Evolutionary conservation across 495 filamentous ascomycete genomes (phyloP).

Genomic region (Aspergillus nanangensis): DNA sequence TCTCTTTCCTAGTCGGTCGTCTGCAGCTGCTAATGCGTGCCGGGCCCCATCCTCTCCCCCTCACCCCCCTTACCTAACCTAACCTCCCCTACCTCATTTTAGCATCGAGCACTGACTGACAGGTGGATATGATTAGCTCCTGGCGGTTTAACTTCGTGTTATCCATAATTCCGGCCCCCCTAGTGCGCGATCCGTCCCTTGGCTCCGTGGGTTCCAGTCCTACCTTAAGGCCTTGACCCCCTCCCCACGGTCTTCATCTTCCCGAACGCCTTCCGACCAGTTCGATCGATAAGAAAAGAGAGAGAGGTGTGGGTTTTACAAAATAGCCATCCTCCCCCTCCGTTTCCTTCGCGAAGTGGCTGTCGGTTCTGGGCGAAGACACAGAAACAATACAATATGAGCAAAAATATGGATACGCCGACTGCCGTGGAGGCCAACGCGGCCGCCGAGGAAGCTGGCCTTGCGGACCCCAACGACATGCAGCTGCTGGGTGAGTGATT

Average conservation of each 20-base stretch:
- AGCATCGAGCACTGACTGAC: too few relatives aligned
- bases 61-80: too few relatives aligned
- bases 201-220: not conserved
- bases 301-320: too few relatives aligned
- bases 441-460: not conserved
- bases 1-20: too few relatives aligned
- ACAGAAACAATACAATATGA: not conserved
- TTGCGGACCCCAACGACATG: conserved; percentile 21
- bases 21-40: too few relatives aligned
- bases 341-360: not conserved
- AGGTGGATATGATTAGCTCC: too few relatives aligned
- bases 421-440: not conserved
- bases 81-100: too few relatives aligned
- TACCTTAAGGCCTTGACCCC: too few relatives aligned
- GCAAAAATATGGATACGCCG: not conserved
- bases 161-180: not conserved
- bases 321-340: not conserved
- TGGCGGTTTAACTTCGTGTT: not conserved
- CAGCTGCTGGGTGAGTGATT: conserved; percentile 28
- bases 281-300: not conserved
- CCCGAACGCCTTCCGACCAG: not conserved
- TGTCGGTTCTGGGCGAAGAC: not conserved
- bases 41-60: too few relatives aligned
- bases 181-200: conserved; percentile 1
- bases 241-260: too few relatives aligned